Evolutionary conservation across 2,329 filamentous ascomycete species (phyloP).

Genomic region (Alternaria panax): DNA sequence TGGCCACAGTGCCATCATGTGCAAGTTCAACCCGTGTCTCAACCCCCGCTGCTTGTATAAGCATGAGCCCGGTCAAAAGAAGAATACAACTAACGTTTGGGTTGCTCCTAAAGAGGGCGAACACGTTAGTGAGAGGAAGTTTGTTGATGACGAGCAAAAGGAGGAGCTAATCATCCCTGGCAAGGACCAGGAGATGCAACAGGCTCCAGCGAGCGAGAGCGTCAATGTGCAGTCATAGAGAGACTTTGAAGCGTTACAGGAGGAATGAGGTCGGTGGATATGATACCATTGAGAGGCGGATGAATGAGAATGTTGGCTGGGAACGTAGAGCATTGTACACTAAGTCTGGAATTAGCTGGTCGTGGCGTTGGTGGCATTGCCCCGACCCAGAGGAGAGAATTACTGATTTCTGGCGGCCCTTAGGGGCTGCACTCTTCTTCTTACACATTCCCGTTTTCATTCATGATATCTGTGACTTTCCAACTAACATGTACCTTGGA

Average conservation of each 20-base stretch:
- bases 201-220: slow-evolving; percentile 29
- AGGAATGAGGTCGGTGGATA: slow-evolving; percentile 6
- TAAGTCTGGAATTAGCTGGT: slow-evolving; percentile 30
- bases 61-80: slow-evolving; percentile 86
- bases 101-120: slow-evolving; percentile 62
- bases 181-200: slow-evolving; percentile 28
- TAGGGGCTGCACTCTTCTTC: slow-evolving; percentile 15
- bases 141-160: slow-evolving; percentile 72
- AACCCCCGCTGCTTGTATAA: slow-evolving; percentile 89
- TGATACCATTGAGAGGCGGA: slow-evolving; percentile 26
- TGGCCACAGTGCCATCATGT: slow-evolving; percentile 82
- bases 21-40: slow-evolving; percentile 89
- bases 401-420: slow-evolving; percentile 13
- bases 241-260: not conserved
- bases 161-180: slow-evolving; percentile 77
- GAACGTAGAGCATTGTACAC: slow-evolving; percentile 34
- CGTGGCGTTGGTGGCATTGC: slow-evolving; percentile 14
- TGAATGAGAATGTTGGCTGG: slow-evolving; percentile 3
- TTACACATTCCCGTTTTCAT: not conserved
- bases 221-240: slow-evolving; percentile 32
- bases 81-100: slow-evolving; percentile 84
- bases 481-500: not conserved
- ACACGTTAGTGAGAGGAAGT: slow-evolving; percentile 88
- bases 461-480: not conserved
- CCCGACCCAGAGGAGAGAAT: slow-evolving; percentile 4